Percentiles rank a stretch among this genome's conserved stretches.
phyloP scores from a whole-genome alignment of 345 rosid species.

The Heritiera fomes region DNA sequence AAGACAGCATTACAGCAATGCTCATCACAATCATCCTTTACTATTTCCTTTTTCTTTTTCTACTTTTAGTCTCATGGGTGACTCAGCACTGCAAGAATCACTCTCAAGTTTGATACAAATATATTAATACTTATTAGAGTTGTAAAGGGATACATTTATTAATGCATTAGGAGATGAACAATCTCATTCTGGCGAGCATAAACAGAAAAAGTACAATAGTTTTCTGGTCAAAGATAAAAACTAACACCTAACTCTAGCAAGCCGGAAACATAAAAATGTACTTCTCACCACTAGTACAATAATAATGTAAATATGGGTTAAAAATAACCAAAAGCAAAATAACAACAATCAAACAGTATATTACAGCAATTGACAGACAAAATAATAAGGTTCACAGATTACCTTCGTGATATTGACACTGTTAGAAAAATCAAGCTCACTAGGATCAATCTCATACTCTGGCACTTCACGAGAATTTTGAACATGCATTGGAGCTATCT shows the following conservation, averaged over 20 bases:
- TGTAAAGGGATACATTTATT: not conserved
- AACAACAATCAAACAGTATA: not conserved
- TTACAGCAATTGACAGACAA: not conserved
- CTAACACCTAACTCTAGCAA: not conserved
- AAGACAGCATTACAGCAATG: not conserved
- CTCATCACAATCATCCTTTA: not conserved
- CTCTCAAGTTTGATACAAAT: not conserved
- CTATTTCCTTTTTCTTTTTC: not conserved
- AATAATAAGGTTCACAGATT: not conserved
- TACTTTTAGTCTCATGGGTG: not conserved
- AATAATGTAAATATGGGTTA: not conserved
- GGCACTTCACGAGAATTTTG: conserved; percentile 69
- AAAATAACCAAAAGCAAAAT: not conserved
- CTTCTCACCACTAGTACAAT: not conserved
- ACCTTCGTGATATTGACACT: conserved; percentile 76
- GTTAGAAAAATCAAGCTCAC: conserved; percentile 73
- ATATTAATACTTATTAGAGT: not conserved
- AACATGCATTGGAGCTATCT: conserved; percentile 84
- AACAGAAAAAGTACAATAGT: not conserved
- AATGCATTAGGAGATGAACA: not conserved
- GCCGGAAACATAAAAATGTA: not conserved
- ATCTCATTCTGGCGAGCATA: not conserved
- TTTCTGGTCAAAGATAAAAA: not conserved
- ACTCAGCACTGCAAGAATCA: not conserved
- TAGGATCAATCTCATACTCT: conserved; percentile 71